phyloP scores from a whole-genome alignment of 441 rosid genomes.

The Eutrema salsugineum region DNA sequence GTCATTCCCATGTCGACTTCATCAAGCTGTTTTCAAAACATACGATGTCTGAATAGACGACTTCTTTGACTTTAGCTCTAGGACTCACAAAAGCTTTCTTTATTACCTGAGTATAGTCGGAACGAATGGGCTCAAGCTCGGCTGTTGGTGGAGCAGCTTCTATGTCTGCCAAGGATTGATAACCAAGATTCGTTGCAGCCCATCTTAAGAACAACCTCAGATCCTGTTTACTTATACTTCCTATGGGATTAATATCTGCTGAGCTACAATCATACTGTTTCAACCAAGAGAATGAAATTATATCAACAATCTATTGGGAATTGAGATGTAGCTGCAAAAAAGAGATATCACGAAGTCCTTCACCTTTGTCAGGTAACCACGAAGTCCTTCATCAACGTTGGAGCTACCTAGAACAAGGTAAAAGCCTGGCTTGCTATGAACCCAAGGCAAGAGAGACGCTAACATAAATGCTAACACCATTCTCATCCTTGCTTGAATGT shows the following conservation, averaged over 20 bases:
- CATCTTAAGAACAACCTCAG: constrained; percentile 76
- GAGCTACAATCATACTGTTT: constrained; percentile 94
- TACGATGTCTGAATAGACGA: neutral
- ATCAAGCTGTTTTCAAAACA: constrained; percentile 65
- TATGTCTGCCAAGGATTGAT: constrained; percentile 79
- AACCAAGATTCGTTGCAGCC: constrained; percentile 89
- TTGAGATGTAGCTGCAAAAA: neutral
- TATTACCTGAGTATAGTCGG: constrained; percentile 82
- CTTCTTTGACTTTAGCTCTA: neutral
- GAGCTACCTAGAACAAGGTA: constrained; percentile 97
- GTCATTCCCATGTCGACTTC: constrained; percentile 99
- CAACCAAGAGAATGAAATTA: constrained; percentile 6
- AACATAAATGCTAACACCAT: constrained; percentile 96
- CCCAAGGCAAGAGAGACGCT: constrained; percentile 98
- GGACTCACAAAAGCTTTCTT: neutral
- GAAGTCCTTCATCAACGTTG: constrained; percentile 94
- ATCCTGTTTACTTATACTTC: constrained; percentile 93
- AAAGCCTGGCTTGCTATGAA: constrained; percentile 85
- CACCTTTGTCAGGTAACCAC: constrained; percentile 97
- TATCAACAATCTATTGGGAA: neutral
- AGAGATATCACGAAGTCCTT: neutral
- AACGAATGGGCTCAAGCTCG: constrained; percentile 91
- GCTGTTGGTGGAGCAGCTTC: constrained; percentile 99
- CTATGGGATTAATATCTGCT: constrained; percentile 96
- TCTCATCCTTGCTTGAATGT: constrained; percentile 96